Base-by-base conservation (phyloP, 495 filamentous ascomycete species). In the Cairneyella variabilis region DNA sequence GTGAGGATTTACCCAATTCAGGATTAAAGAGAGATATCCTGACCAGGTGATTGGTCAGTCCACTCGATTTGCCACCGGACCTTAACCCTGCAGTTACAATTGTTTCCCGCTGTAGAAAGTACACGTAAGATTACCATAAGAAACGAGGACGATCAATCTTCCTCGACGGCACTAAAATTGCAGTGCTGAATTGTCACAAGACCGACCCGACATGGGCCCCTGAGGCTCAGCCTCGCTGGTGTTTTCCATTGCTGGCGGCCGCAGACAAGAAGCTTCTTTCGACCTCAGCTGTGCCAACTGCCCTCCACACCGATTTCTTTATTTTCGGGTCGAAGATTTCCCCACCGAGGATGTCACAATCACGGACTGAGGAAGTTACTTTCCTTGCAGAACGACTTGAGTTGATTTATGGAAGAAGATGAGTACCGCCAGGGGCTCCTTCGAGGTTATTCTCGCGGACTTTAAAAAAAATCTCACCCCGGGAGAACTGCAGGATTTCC, bases 401-500 rank as follows among this genome's bases (percentile, higher is more conserved):
- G 39, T 8, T n/a, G 10, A 14, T n/a, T 5, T 3, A 21, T 47
- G 28, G 32, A 18, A 18, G 16, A 52, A 30, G 22, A 56, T 56
- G 53, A 26, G 20, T 18, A 34, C 51, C 14, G 32, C 32, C 11
- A 26, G 26, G 5, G 23, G 21, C 28, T 6, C 48, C 22, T 51
- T 62, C 36, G 18, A 59, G 12, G 14, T 25, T 25, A 50, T 53
- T 28, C 23, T 59, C 42, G 48, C 42, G 18, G 14, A 42, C 44
- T 54, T 46, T 50, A 40, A 43, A 30, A 28, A 6, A 3, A 22
- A 39, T 21, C 59, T 55, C 25, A 48, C 20, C 17, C 4, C 21
- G 23, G 45, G 52, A 48, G 51, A 62, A 53, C 6, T 26, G 28
- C 7, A 53, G n/a, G 14, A 39, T 38, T 57, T 60, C 39, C 18